Evolutionary conservation across 257 asterid species (phyloP).

Genomic region (Gardenia jasminoides): DNA sequence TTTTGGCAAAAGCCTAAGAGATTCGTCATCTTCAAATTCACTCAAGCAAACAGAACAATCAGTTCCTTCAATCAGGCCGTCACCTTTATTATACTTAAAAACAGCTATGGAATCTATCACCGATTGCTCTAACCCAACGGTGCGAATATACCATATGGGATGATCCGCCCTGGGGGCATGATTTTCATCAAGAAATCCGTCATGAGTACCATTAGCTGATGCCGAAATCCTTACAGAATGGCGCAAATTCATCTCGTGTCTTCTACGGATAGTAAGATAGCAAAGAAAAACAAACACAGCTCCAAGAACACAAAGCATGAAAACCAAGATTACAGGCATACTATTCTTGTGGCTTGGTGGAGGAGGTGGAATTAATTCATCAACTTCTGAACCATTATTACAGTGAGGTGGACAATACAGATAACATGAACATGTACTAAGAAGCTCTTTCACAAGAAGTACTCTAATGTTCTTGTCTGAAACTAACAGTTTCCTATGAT

Average conservation of each 20-base stretch:
- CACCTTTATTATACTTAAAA: conserved; percentile 40
- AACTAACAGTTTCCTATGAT: conserved; percentile 31
- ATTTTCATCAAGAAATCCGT: conserved; percentile 39
- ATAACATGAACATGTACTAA: conserved; percentile 16
- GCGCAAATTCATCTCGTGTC: conserved; percentile 32
- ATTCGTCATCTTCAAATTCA: conserved; percentile 66
- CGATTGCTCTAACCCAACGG: conserved; percentile 54
- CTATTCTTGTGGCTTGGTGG: conserved; percentile 21
- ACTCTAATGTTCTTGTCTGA: not conserved
- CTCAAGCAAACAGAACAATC: conserved; percentile 77
- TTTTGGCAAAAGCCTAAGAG: conserved; percentile 72
- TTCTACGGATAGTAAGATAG: conserved; percentile 38
- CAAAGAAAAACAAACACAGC: conserved; percentile 40
- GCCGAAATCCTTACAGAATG: conserved; percentile 16
- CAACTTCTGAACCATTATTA: not conserved
- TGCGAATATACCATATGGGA: conserved; percentile 66
- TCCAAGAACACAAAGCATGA: conserved; percentile 57
- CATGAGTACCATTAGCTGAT: conserved; percentile 16
- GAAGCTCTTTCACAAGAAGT: not conserved
- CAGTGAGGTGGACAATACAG: conserved; percentile 26
- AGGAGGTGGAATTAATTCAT: not conserved
- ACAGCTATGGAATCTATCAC: conserved; percentile 60
- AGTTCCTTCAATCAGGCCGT: conserved; percentile 41
- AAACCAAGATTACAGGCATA: conserved; percentile 37
- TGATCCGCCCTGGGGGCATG: conserved; percentile 48